Evolutionary conservation across 495 filamentous ascomycete genomes (phyloP).

Genomic region (Mycothermus thermophilus): DNA sequence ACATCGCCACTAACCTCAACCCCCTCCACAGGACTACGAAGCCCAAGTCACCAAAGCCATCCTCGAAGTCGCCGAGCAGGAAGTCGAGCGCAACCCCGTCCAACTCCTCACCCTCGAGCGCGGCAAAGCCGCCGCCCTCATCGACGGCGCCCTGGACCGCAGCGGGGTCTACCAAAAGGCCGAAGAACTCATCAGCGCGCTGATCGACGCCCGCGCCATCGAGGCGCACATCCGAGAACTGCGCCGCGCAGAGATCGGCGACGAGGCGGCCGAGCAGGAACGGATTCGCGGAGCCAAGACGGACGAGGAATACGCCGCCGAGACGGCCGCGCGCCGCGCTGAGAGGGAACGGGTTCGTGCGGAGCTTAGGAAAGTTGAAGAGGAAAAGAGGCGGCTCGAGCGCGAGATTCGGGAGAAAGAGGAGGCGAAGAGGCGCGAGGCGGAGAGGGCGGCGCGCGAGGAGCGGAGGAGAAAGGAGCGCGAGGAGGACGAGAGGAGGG

Average conservation of each 20-base stretch:
- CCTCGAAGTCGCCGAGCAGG: conserved; percentile 57
- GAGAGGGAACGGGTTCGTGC: conserved; percentile 51
- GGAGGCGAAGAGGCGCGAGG: conserved; percentile 40
- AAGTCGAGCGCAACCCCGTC: conserved; percentile 66
- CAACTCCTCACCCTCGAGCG: conserved; percentile 62
- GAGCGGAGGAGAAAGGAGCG: conserved; percentile 42
- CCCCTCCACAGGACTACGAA: conserved; percentile 45
- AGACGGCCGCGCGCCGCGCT: conserved; percentile 51
- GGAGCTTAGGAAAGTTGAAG: conserved; percentile 49
- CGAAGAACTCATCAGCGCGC: conserved; percentile 47
- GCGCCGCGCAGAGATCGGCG: conserved; percentile 59
- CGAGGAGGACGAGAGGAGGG: conserved; percentile 46
- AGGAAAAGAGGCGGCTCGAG: conserved; percentile 50
- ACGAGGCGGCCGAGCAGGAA: conserved; percentile 56
- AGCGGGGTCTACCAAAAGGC: conserved; percentile 67
- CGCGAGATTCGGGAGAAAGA: conserved; percentile 52
- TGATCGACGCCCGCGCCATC: conserved; percentile 55
- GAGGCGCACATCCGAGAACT: conserved; percentile 55
- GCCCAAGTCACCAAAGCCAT: conserved; percentile 49
- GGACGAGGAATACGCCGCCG: conserved; percentile 65
- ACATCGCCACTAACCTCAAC: neutral
- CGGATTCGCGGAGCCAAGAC: conserved; percentile 57
- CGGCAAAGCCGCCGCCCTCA: conserved; percentile 64
- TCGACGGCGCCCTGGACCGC: conserved; percentile 77
- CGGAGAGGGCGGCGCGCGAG: conserved; percentile 45